Percentiles rank a stretch among this genome's conserved stretches.
Evolutionary conservation across 2,329 filamentous ascomycete species (phyloP).

Genomic region (Chrysoporthe puriensis): DNA sequence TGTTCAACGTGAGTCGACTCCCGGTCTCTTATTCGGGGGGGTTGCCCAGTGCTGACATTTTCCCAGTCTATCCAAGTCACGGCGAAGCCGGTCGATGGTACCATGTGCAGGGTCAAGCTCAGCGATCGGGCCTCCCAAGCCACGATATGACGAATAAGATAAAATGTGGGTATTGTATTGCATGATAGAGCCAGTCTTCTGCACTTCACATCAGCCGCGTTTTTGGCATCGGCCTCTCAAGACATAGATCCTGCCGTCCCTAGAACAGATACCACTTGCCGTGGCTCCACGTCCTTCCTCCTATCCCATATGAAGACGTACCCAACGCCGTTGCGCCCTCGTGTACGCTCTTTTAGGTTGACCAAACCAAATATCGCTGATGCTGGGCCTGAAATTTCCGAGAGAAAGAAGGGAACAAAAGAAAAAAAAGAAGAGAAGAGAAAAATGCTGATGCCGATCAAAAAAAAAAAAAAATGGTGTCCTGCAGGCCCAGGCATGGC

Average conservation of each 20-base stretch:
- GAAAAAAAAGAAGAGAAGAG: not conserved
- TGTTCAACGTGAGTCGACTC: conserved; percentile 36
- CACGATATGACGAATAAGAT: not conserved
- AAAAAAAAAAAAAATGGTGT: not conserved
- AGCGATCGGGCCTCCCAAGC: conserved; percentile 17
- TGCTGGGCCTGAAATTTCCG: not conserved
- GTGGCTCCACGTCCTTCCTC: not conserved
- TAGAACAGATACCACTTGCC: not conserved
- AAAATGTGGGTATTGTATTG: conserved; percentile 9
- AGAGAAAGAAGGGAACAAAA: not conserved
- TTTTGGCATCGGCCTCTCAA: not conserved
- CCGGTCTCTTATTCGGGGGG: not conserved
- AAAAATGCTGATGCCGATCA: not conserved
- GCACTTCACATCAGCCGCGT: not conserved
- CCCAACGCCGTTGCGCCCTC: conserved; percentile 3
- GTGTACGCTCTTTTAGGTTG: not conserved
- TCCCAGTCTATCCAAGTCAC: conserved; percentile 35
- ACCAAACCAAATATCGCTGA: not conserved
- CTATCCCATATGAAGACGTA: not conserved
- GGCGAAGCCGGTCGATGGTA: conserved; percentile 36
- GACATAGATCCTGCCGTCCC: not conserved
- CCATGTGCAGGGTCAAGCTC: conserved; percentile 35
- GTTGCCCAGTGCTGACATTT: conserved; percentile 8
- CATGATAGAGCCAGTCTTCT: not conserved
- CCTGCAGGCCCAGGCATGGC: not conserved